Base-by-base conservation (phyloP, 768 basidiomycete genomes). In the Leccinum sublutescens region DNA sequence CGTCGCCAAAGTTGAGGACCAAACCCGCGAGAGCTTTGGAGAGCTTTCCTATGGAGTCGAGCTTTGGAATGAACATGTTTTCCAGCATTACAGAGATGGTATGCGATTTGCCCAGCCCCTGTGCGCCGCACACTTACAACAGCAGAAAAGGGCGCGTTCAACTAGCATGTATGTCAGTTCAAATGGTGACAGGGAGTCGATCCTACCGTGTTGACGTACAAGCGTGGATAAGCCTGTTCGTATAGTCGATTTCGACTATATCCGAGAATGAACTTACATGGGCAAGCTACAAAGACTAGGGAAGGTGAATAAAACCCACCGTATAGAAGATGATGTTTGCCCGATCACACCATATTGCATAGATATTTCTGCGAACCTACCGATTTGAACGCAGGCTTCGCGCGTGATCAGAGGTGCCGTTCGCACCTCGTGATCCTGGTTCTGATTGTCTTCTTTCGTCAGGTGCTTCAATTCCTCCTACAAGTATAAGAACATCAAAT, bases 291-390 rank as follows among this genome's bases (percentile, higher is more conserved):
- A 14, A 14, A 34, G 14, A 34, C 34, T 5, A 34, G 12, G 34
- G 34, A 25, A 11, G 5, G 11, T 11, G 19, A 10, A 15, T 1
- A 11, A 15, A 63, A 0, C 76, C 67, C 1, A 82, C 40, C 1
- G 3, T 31, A 11, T 11, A 11, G 31, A 31, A 31, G 0, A 31
- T 4, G 77, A n/a, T n/a, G n/a, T 45, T 33, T 63, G 56, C 36
- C 87, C 87, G 2, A 88, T 62, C 2, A 88, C 78, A 3, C 86
- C 86, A 56, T 88, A 86, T 61, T 87, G 87, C 0, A 76, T 70
- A 1, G 71, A 50, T n/a, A 70, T 68, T 3, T 72, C 36, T 21
- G 58, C 31, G 4, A 60, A 61, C 47, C 57, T 66, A 34, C 73
- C 68, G 8, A 63, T 54, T 29, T 29, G 29, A 14, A 74, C 54